phyloP scores from a whole-genome alignment of 306 rosid species.

The Cyamopsis tetragonoloba region DNA sequence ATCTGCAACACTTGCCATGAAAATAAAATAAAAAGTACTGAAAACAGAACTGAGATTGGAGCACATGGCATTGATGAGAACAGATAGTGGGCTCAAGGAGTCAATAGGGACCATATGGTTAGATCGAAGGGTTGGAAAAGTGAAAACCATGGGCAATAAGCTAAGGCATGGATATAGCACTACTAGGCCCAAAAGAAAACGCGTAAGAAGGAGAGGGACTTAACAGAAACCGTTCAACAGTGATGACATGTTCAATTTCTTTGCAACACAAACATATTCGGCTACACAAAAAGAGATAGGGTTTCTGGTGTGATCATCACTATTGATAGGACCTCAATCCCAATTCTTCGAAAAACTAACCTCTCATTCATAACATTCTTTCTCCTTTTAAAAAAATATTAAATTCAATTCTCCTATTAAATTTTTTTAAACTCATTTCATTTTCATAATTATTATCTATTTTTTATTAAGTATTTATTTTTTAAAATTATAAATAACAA shows the following conservation, averaged over 20 bases:
- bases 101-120: constrained; percentile 46
- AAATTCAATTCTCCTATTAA: too few species aligned
- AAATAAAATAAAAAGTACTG: not conserved
- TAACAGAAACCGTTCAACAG: constrained; percentile 15
- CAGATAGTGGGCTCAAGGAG: constrained; percentile 31
- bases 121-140: too few species aligned
- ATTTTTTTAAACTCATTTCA: too few species aligned
- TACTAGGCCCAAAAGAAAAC: constrained; percentile 34
- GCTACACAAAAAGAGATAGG: not conserved
- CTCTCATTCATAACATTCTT: constrained; percentile 14
- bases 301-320: constrained; percentile 15
- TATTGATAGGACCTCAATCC: constrained; percentile 9
- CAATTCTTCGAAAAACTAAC: constrained; percentile 9
- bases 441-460: too few species aligned
- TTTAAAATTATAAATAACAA: too few species aligned
- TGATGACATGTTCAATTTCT: constrained; percentile 29
- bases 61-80: constrained; percentile 34
- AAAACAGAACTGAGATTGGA: not conserved
- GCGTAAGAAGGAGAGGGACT: constrained; percentile 39
- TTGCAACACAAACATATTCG: constrained; percentile 27
- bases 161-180: too few species aligned
- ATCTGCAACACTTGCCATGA: not conserved
- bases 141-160: constrained; percentile 24
- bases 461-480: not conserved
- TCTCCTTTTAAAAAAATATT: not conserved